Base-by-base conservation (phyloP, 306 rosid species). In the Adenanthera pavonina region DNA sequence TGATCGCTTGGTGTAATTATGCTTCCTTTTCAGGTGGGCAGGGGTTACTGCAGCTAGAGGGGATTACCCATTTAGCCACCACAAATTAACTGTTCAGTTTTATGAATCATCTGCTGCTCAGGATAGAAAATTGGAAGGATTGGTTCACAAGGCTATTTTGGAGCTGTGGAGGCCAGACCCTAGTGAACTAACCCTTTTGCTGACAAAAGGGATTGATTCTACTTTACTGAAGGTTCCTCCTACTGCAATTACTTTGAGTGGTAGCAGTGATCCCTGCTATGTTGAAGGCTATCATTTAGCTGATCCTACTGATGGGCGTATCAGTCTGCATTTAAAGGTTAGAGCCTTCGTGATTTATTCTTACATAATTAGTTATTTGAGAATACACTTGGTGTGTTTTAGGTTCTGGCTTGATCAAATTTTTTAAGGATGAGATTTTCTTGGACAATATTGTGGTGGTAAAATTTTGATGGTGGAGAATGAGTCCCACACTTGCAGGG, bases 1-100 rank as follows among this genome's bases (percentile, higher is more conserved):
- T 67, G 65, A 51, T 77, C 56, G 40, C 67, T 30, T 72, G 9
- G 60, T 78, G 25, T 60, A 8, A 56, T 44, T 67, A 12, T 78
- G 57, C 77, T 78, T 78, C 79, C 52, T 82, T 81, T 86, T 78
- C 94, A 95, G 99, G 89, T 95, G 99, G 99, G 83, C 93, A 3
- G 98, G 97, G 81, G 97, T 95, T 75, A 91, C 97, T 81, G 91
- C 86, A 76, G 98, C 98, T 82, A 89, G 98, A 87, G 99, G 98
- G 73, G 99, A 95, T 84, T 95, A 95, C 85, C 99, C 99, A 61
- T 95, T 95, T 89, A 95, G 99, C 89, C 99, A 95, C 89, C 99
- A 95, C 87, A 95, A 95, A 86, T 91, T 95, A 86, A 93, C 98
- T 67, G 99, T 93, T 82, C 98, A 93, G 76, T 93, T 95, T 84